Conservation (phyloP, 163 green algal species). For the Prototheca wickerhamii region DNA sequence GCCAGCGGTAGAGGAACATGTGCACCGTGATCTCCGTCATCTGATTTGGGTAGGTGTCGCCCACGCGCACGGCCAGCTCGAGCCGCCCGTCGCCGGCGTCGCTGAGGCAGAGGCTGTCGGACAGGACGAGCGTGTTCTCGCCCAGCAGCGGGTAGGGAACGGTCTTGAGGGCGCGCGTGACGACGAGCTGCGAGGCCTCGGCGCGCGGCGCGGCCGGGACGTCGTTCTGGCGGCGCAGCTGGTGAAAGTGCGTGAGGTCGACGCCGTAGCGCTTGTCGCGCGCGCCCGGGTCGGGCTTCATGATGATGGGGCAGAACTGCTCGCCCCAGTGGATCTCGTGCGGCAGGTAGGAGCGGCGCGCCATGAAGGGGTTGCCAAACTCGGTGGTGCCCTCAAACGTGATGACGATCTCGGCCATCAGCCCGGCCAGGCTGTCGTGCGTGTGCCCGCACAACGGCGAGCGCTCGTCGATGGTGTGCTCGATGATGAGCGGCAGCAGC, state of each 20-base stretch:
- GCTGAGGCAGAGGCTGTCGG: slow-evolving; percentile 32
- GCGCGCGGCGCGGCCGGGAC: slow-evolving; percentile 29
- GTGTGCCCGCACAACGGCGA: slow-evolving; percentile 71
- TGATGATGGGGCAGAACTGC: slow-evolving; percentile 1
- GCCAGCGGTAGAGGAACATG: slow-evolving; percentile 70
- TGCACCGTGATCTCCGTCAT: slow-evolving; percentile 49
- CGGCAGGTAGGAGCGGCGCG: slow-evolving; percentile 66
- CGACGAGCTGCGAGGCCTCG: slow-evolving; percentile 31
- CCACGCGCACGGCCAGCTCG: slow-evolving; percentile 34
- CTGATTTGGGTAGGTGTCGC: slow-evolving; percentile 65
- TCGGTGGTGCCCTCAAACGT: slow-evolving; percentile 64
- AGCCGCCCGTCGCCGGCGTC: slow-evolving; percentile 21
- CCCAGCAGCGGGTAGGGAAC: slow-evolving; percentile 53
- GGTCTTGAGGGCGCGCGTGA: slow-evolving; percentile 20
- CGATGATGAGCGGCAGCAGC: slow-evolving; percentile 69
- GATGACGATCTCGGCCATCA: slow-evolving; percentile 74
- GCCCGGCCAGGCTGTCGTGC: slow-evolving; percentile 35
- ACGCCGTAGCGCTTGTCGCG: background rate
- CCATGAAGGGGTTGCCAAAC: slow-evolving; percentile 66
- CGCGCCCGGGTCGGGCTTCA: background rate
- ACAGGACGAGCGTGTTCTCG: slow-evolving; percentile 76
- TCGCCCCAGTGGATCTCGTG: slow-evolving; percentile 40
- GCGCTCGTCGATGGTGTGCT: slow-evolving; percentile 79
- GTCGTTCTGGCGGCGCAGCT: slow-evolving; percentile 57
- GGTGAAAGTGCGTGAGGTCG: slow-evolving; percentile 47